Base-by-base conservation (phyloP, 2,329 filamentous ascomycete genomes). In the Fusarium sp. region DNA sequence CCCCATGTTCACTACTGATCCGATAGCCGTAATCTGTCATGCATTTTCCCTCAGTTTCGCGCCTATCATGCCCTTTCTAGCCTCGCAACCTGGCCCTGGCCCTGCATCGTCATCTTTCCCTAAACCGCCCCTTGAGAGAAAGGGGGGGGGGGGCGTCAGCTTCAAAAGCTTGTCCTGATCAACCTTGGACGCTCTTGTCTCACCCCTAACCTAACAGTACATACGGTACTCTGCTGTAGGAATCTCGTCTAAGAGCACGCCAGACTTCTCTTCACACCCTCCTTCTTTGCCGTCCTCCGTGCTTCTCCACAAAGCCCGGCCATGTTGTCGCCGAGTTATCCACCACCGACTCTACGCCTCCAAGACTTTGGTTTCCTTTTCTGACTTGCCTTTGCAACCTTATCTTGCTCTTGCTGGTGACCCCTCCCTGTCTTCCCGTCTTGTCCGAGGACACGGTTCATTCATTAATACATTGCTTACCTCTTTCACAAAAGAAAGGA, bases 281-380 rank as follows among this genome's bases (percentile, higher is more conserved):
- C 66, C 66, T 60, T 62, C 69, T 69, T 71, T 75, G 73, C 73
- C 70, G 73, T 75, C 57, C 71, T 74, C 65, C 72, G 69, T 72
- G 45, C 60, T 58, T 70, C 69, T 75, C 72, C 75, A 75, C 75
- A 74, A 70, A 69, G 69, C 72, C 72, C 75, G 75, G 72, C 75
- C 75, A 70, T 73, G 69, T 65, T 74, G 75, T 75, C 76, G 76
- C 76, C 76, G 75, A 77, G 70, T 74, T 75, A 76, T 75, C 76
- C 76, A 77, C 69, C 64, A 70, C 52, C 62, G 64, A 70, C 70
- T 66, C 63, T 72, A 46, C 63, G 61, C 63, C 70, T 69, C 61
- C 65, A 68, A 67, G 65, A 60, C 64, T 57, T 37, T 66, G 69
- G 53, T 74, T 65, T 67, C 71, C 67, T 73, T 67, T 71, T 58